These are phyloP conservation scores for Cordyceps militaris DNA, from an alignment of 2,329 filamentous ascomycete genomes.

Conservation along the genomic window DNA sequence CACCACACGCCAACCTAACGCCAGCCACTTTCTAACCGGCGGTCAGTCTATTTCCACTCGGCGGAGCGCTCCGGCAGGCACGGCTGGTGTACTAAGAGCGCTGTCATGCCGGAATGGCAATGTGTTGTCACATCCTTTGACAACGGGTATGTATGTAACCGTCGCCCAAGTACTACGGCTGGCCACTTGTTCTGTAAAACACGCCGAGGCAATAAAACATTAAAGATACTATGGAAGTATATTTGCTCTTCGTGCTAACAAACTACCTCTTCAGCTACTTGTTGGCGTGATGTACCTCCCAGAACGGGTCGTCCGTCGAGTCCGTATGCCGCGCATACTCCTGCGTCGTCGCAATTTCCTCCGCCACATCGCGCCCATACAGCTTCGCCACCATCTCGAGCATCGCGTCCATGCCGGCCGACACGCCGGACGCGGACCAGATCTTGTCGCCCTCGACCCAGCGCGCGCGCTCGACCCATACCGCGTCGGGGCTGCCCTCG, in stretches of 20 bases:
- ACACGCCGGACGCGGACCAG: slow-evolving; percentile 55
- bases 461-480: slow-evolving; percentile 47
- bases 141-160: no score
- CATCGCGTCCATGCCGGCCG: slow-evolving; percentile 55
- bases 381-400: slow-evolving; percentile 39
- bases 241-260: neutral
- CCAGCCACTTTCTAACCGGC: no score
- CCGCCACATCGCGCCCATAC: slow-evolving; percentile 11
- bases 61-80: no score
- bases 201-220: no score
- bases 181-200: no score
- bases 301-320: neutral
- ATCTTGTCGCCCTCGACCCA: slow-evolving; percentile 55
- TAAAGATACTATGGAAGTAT: no score
- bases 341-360: neutral
- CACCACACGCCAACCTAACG: neutral
- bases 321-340: neutral
- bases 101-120: no score
- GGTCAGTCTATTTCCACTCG: no score
- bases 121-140: no score
- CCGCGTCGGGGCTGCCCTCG: slow-evolving; percentile 32
- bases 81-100: no score
- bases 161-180: no score
- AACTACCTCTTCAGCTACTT: neutral
- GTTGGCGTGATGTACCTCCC: neutral